Evolutionary conservation across 2,329 filamentous ascomycete species (phyloP).

Genomic region (Leptographium procerum): DNA sequence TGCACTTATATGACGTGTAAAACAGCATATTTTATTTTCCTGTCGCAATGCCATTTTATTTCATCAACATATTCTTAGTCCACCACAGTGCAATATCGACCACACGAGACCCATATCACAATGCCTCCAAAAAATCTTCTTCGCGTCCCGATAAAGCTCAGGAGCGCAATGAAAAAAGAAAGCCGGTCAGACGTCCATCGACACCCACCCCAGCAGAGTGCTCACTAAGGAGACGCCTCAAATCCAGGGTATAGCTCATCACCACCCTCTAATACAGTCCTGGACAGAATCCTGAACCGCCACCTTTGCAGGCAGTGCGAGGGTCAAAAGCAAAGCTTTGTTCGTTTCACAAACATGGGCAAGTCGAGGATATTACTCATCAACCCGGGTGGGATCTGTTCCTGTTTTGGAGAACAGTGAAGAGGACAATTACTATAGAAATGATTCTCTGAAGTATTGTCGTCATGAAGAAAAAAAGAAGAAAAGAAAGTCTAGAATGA

Average conservation of each 20-base stretch:
- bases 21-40: too few relatives aligned
- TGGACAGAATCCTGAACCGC: conserved; percentile 27
- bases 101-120: too few relatives aligned
- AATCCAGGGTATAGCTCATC: conserved; percentile 82
- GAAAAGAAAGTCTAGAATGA: conserved; percentile 24
- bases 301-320: conserved; percentile 51
- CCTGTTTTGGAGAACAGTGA: conserved; percentile 89
- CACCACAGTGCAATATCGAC: too few relatives aligned
- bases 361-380: conserved; percentile 71
- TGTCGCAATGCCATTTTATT: neutral
- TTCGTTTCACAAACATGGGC: conserved; percentile 10
- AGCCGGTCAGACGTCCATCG: conserved; percentile 83
- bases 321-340: conserved; percentile 55
- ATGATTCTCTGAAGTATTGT: conserved; percentile 75
- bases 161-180: conserved; percentile 45
- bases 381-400: conserved; percentile 92
- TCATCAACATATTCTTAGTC: neutral
- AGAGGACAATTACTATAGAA: conserved; percentile 94
- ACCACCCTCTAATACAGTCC: conserved; percentile 71
- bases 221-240: conserved; percentile 55
- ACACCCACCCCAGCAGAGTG: conserved; percentile 67
- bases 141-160: conserved; percentile 35
- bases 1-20: too few relatives aligned
- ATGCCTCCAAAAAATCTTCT: conserved; percentile 39
- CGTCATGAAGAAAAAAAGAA: conserved; percentile 45